Conservation (phyloP, 1,284 basidiomycete genomes). For the Cryptococcus sp. region DNA sequence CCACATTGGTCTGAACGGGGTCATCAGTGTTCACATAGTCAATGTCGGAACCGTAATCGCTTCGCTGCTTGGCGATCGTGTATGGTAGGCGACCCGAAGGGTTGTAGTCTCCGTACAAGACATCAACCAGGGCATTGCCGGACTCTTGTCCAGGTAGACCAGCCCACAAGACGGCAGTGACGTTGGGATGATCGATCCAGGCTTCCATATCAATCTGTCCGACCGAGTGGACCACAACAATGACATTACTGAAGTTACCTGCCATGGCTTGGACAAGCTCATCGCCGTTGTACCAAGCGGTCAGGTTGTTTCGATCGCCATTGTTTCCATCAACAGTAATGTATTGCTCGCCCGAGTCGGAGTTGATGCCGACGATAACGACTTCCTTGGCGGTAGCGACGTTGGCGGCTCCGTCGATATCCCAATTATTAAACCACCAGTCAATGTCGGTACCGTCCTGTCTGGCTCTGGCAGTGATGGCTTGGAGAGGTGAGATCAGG, state of each 20-base stretch:
- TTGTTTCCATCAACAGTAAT: slow-evolving; percentile 68
- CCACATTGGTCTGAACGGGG: slow-evolving; percentile 51
- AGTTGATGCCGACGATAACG: slow-evolving; percentile 62
- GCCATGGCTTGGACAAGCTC: slow-evolving; percentile 45
- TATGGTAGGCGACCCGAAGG: slow-evolving; percentile 73
- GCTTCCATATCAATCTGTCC: slow-evolving; percentile 67
- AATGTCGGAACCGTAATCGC: slow-evolving; percentile 61
- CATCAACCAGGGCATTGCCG: slow-evolving; percentile 69
- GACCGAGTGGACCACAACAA: slow-evolving; percentile 74
- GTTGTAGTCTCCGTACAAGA: slow-evolving; percentile 55
- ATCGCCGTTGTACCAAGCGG: slow-evolving; percentile 73
- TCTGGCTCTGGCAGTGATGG: slow-evolving; percentile 58
- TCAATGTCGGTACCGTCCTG: slow-evolving; percentile 55
- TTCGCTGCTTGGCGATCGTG: slow-evolving; percentile 65
- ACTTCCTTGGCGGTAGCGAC: slow-evolving; percentile 57
- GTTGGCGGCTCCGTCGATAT: slow-evolving; percentile 54
- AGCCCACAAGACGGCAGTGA: slow-evolving; percentile 57
- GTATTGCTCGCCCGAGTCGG: slow-evolving; percentile 71
- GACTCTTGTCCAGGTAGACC: slow-evolving; percentile 64
- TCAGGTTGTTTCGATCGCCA: slow-evolving; percentile 74
- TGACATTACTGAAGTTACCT: slow-evolving; percentile 60
- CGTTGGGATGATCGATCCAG: slow-evolving; percentile 62
- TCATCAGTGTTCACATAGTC: slow-evolving; percentile 36
- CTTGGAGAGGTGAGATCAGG: slow-evolving; percentile 58
- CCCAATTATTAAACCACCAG: slow-evolving; percentile 61